Percentiles rank a stretch among this genome's conserved stretches.
phyloP scores from a whole-genome alignment of 495 filamentous ascomycete genomes.

The Amniculicola lignicola region DNA sequence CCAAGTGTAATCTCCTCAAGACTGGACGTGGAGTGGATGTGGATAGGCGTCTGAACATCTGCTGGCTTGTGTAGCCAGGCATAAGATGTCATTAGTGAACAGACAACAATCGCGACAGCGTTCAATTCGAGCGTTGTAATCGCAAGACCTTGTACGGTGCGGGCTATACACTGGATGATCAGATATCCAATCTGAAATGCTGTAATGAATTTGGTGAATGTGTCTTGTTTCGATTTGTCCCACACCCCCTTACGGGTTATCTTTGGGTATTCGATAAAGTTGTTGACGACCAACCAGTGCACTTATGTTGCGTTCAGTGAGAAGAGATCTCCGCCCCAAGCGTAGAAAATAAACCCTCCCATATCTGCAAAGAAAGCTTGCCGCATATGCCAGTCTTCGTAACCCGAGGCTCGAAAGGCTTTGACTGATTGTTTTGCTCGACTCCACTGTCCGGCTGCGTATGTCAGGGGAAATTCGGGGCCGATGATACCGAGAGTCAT shows the following conservation, averaged over 20 bases:
- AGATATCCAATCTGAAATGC: conserved; percentile 35
- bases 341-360: conserved; percentile 35
- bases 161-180: conserved; percentile 23
- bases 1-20: conserved; percentile 6
- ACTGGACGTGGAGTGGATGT: conserved; percentile 10
- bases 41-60: conserved; percentile 11
- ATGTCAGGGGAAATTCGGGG: conserved; percentile 24
- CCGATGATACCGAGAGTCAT: conserved; percentile 23
- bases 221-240: conserved; percentile 36
- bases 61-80: conserved; percentile 27
- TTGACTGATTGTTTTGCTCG: conserved; percentile 23
- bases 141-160: background rate
- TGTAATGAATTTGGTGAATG: conserved; percentile 30
- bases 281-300: conserved; percentile 29
- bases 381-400: conserved; percentile 32
- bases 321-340: conserved; percentile 28
- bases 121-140: conserved; percentile 23
- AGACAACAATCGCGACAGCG: conserved; percentile 15
- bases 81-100: conserved; percentile 18
- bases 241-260: conserved; percentile 22
- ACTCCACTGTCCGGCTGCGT: conserved; percentile 27
- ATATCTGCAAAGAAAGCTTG: conserved; percentile 43
- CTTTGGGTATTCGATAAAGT: conserved; percentile 24
- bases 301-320: conserved; percentile 36
- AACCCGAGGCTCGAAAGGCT: background rate